Percentiles rank a stretch among this genome's conserved stretches.
Evolutionary conservation across 2,329 filamentous ascomycete species (phyloP).

Genomic region (Penicillium sclerotiorum): DNA sequence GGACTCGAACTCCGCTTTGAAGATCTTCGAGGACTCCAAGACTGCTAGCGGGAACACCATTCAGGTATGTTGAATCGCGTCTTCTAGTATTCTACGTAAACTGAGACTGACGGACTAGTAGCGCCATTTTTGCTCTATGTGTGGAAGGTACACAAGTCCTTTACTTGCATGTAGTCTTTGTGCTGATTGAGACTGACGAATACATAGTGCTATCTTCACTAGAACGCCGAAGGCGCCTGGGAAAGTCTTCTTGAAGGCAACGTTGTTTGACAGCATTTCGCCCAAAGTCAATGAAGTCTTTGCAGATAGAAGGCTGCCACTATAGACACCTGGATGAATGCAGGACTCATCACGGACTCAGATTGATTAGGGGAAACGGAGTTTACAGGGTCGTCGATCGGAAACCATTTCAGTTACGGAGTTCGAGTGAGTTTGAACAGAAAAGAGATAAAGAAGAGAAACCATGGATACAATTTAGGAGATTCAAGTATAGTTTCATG

Average conservation of each 20-base stretch:
- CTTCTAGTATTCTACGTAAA: not conserved
- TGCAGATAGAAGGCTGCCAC: slow-evolving; percentile 5
- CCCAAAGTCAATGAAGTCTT: slow-evolving; percentile 15
- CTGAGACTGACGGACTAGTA: not conserved
- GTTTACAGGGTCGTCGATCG: too few relatives aligned
- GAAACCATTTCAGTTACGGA: too few relatives aligned
- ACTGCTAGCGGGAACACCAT: slow-evolving; percentile 16
- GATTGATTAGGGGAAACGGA: too few relatives aligned
- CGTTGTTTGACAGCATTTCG: slow-evolving; percentile 21
- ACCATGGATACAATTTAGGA: too few relatives aligned
- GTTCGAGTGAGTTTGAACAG: too few relatives aligned
- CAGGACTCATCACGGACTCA: not conserved
- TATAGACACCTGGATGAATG: not conserved
- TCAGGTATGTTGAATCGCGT: slow-evolving; percentile 8
- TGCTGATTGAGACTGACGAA: too few relatives aligned
- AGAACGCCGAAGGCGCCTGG: slow-evolving; percentile 18
- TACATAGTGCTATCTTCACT: slow-evolving; percentile 18
- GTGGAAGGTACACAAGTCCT: slow-evolving; percentile 22
- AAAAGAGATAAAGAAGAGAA: too few relatives aligned
- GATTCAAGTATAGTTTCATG: too few relatives aligned
- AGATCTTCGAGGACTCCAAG: slow-evolving; percentile 20
- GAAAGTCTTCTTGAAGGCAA: slow-evolving; percentile 23
- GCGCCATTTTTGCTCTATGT: slow-evolving; percentile 28
- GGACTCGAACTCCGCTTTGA: slow-evolving; percentile 14
- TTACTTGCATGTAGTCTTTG: not conserved